Evolutionary conservation across 331 rosid genomes (phyloP).

Genomic region (Quercus tomentella): DNA sequence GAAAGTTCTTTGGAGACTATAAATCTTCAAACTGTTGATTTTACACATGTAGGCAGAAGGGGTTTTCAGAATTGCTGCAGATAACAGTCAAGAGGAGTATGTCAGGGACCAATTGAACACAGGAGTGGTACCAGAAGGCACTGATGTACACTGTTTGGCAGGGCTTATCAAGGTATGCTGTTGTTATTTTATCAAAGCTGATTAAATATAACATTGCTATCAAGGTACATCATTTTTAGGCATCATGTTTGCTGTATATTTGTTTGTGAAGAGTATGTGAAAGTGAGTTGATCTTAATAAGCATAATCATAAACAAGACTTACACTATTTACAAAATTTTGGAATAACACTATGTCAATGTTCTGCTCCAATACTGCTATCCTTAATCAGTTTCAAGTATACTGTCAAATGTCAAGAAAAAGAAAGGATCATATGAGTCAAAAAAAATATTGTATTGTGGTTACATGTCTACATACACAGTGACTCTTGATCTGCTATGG

Average conservation of each 20-base stretch:
- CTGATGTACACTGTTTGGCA: slow-evolving; percentile 84
- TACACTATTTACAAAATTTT: not conserved
- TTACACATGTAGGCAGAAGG: slow-evolving; percentile 73
- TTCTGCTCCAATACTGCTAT: not conserved
- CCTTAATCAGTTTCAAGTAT: not conserved
- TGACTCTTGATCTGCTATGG: not conserved
- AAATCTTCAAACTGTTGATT: slow-evolving; percentile 13
- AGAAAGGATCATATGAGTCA: not conserved
- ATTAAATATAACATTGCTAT: not conserved
- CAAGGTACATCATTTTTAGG: not conserved
- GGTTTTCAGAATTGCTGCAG: slow-evolving; percentile 80
- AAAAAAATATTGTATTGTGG: not conserved
- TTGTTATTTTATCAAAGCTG: slow-evolving; percentile 5
- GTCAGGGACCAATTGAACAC: slow-evolving; percentile 73
- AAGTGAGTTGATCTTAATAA: slow-evolving; percentile 1
- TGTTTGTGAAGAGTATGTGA: not conserved
- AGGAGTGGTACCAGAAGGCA: slow-evolving; percentile 73
- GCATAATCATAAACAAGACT: not conserved
- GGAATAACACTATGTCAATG: not conserved
- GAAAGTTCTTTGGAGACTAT: not conserved
- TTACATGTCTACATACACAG: not conserved
- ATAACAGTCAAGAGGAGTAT: slow-evolving; percentile 77
- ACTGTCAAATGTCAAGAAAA: not conserved
- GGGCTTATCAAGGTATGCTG: slow-evolving; percentile 80
- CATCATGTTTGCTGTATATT: slow-evolving; percentile 10